Evolutionary conservation across 148 eudicot genomes (phyloP).

Genomic region (Oxyria digyna): DNA sequence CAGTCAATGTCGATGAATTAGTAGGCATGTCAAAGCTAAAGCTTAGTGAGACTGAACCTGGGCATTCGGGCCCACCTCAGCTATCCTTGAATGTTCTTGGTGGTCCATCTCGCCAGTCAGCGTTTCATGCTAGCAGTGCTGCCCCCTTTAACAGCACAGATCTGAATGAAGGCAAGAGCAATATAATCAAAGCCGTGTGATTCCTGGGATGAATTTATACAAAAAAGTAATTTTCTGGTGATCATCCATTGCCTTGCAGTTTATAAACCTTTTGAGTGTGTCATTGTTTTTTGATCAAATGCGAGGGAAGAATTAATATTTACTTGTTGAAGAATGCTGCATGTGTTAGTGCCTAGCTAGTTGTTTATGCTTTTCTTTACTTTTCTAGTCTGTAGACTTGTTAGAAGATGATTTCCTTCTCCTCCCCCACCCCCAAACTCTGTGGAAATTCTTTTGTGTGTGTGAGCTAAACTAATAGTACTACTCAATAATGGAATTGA

Average conservation of each 20-base stretch:
- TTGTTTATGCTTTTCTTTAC: background rate
- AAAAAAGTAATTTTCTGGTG: background rate
- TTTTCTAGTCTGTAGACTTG: background rate
- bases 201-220: background rate
- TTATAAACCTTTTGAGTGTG: background rate
- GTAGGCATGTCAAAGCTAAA: conserved; percentile 67
- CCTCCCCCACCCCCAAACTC: background rate
- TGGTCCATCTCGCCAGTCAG: conserved; percentile 54
- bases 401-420: background rate
- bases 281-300: background rate
- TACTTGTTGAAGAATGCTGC: background rate
- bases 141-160: conserved; percentile 19
- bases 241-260: background rate
- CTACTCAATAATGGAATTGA: background rate
- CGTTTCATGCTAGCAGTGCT: conserved; percentile 55
- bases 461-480: background rate
- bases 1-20: conserved; percentile 54
- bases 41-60: conserved; percentile 30
- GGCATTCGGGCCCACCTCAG: conserved; percentile 21
- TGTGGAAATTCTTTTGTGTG: background rate
- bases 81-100: conserved; percentile 51
- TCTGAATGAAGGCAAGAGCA: conserved; percentile 25
- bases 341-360: background rate
- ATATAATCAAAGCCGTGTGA: conserved; percentile 27
- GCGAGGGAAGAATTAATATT: background rate